Percentiles rank a stretch among this genome's conserved stretches.
Evolutionary conservation across 2,329 filamentous ascomycete genomes (phyloP).

Genomic region (Botryotinia calthae): DNA sequence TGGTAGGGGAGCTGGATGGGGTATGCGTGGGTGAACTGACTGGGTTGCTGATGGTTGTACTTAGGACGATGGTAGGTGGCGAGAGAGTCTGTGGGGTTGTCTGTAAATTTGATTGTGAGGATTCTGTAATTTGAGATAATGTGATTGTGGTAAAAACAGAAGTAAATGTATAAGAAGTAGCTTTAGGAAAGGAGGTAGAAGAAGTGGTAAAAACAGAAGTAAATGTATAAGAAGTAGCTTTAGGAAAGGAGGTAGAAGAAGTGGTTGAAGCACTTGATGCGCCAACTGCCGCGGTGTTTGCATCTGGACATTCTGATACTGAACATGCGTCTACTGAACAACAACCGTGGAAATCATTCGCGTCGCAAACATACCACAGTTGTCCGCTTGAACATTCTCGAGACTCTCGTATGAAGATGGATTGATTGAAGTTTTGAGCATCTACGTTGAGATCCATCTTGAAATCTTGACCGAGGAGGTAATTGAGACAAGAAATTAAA

Average conservation of each 20-base stretch:
- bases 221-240: neutral
- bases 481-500: neutral
- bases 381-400: conserved; percentile 3
- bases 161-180: neutral
- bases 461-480: neutral
- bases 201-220: neutral
- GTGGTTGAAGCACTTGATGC: neutral
- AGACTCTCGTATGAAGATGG: conserved; percentile 14
- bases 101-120: conserved; percentile 13
- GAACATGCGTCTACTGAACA: conserved; percentile 21
- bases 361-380: conserved; percentile 13
- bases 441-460: conserved; percentile 16
- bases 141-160: neutral
- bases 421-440: neutral
- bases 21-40: neutral
- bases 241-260: neutral
- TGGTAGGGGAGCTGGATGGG: neutral
- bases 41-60: neutral
- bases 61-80: neutral
- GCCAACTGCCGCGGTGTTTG: conserved; percentile 7
- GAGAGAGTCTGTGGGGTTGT: neutral
- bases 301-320: conserved; percentile 12
- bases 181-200: neutral
- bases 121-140: neutral
- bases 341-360: conserved; percentile 8